Evolutionary conservation across 1,139 yeast genomes (phyloP).

Genomic region (Blastobotrys illinoisensis): DNA sequence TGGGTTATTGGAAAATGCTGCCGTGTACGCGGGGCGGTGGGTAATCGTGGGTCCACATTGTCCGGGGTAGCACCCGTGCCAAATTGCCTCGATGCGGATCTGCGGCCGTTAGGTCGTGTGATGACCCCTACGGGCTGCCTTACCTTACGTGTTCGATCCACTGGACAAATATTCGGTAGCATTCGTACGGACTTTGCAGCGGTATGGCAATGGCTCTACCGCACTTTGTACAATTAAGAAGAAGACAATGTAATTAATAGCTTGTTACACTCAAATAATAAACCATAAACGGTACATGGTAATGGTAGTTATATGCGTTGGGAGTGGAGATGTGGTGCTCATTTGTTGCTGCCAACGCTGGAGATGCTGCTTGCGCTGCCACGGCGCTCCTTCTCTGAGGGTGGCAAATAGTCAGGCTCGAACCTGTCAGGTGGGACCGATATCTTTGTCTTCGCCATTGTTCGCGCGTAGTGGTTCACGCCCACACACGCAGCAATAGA

Average conservation of each 20-base stretch:
- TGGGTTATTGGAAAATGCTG: background rate
- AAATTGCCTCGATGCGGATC: no score
- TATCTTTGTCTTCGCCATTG: background rate
- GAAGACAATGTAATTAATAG: no score
- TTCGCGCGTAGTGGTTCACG: background rate
- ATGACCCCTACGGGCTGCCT: no score
- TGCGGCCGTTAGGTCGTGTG: background rate
- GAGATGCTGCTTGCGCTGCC: background rate
- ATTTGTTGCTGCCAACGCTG: background rate
- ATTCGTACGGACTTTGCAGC: no score
- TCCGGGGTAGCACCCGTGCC: background rate
- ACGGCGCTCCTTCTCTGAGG: background rate
- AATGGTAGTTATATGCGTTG: no score
- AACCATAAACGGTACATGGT: no score
- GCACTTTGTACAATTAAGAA: no score
- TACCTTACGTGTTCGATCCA: no score
- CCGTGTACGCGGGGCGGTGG: background rate
- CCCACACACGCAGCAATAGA: background rate
- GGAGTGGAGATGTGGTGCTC: no score
- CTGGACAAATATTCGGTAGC: no score
- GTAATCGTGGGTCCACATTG: background rate
- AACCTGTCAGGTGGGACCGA: background rate
- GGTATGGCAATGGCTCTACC: no score
- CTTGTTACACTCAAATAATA: no score
- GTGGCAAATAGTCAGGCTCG: background rate